Evolutionary conservation across 176 grass and related monocot species (phyloP).

Genomic region (Aegilops speltoides): DNA sequence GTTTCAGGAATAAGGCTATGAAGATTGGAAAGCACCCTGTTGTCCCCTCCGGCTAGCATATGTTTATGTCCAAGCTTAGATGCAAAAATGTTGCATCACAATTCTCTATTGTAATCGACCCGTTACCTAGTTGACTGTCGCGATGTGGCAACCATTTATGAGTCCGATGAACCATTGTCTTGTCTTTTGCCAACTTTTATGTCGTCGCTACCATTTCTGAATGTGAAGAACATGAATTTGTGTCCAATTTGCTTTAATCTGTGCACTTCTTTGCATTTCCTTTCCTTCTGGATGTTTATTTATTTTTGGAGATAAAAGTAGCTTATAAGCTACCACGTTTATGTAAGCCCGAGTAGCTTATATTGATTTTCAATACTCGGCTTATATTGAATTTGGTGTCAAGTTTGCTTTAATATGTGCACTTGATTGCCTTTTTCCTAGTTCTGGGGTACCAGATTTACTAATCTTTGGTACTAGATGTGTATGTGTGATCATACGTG

Average conservation of each 20-base stretch:
- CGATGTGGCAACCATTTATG: slow-evolving; percentile 25
- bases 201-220: not conserved
- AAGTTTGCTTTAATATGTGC: not conserved
- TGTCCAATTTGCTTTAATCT: not conserved
- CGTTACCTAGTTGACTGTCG: not conserved
- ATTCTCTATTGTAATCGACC: slow-evolving; percentile 26
- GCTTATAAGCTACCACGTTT: too few relatives aligned
- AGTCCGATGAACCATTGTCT: not conserved
- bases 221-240: not conserved
- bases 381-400: not conserved
- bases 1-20: slow-evolving; percentile 50
- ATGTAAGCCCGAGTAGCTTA: too few relatives aligned
- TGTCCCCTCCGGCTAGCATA: slow-evolving; percentile 38
- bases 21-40: slow-evolving; percentile 28
- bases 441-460: not conserved
- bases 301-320: not conserved
- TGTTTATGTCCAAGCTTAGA: slow-evolving; percentile 35
- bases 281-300: not conserved
- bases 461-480: not conserved
- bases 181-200: not conserved
- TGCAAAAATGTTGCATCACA: slow-evolving; percentile 46
- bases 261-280: not conserved
- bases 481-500: not conserved
- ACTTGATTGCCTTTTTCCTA: not conserved
- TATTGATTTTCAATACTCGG: too few relatives aligned